Evolutionary conservation across 1,139 yeast species (phyloP), one percentile per base, ranked within the genome.

Genomic region (Pichia sp.): DNA sequence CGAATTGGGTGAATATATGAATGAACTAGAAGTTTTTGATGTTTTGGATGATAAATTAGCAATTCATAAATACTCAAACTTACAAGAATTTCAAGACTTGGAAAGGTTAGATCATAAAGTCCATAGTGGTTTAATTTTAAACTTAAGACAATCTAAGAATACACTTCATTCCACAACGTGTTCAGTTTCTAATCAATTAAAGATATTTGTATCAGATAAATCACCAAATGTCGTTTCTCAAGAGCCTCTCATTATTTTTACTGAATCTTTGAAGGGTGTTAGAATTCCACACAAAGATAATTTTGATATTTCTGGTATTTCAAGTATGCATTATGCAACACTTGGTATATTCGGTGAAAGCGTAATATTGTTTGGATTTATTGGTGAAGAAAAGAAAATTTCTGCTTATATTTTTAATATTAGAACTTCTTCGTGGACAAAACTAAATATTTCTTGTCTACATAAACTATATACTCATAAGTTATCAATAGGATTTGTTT

Each of bases 311-410:
- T 27, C 41, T 7, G 42, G 22, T 10, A 44, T 54, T 9, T 44
- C 54, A 0, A 42, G 43, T 18, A 30, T 84, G 47, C 66, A 72
- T 36, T 77, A 72, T 58, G 87, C 88, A 7, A 74, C 80, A 0
- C 81, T 84, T 29, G 87, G 83, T 2, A 62, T 75, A 11, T 84
- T 83, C 63, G 89, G 90, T 8, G 81, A 81, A 53, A 83, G 81
- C 59, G 62, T 84, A 19, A 77, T 84, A 9, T 70, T 83, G 2
- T 73, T 80, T 1, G 93, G 93, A 0, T 81, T 77, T 53, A 65
- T 77, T 47, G 75, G 79, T 29, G 67, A 70, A 28, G 84, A 81
- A 52, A 73, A 70, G 54, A 80, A 79, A 57, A 77, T 84, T 42
- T 76, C 83, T 7, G 72, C 79, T 45, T 84, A 74, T 63, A 70